phyloP scores from a whole-genome alignment of 768 basidiomycete species.

The Neoboletus subvelutipes region DNA sequence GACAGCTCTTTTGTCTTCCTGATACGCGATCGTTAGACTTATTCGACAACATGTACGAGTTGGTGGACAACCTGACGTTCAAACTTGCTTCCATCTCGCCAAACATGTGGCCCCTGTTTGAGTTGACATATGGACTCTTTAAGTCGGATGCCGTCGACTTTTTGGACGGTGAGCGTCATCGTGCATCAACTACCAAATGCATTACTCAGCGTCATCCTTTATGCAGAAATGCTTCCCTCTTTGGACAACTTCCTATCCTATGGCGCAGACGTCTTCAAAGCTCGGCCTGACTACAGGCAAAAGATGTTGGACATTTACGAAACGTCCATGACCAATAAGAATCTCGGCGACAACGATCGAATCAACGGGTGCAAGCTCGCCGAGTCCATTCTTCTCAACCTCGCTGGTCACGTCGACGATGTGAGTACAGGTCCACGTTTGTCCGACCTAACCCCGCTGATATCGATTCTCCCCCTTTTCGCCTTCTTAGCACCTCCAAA shows the following conservation, averaged over 20 bases:
- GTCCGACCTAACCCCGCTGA: background rate
- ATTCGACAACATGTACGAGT: conserved; percentile 83
- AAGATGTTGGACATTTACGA: conserved; percentile 85
- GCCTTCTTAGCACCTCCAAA: conserved; percentile 54
- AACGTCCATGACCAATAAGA: conserved; percentile 62
- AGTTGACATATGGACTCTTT: conserved; percentile 79
- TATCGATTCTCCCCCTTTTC: background rate
- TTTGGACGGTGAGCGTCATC: conserved; percentile 61
- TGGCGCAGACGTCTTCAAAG: conserved; percentile 72
- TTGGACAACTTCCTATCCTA: conserved; percentile 88
- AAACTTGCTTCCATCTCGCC: conserved; percentile 73
- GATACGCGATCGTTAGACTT: conserved; percentile 50
- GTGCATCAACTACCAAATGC: background rate
- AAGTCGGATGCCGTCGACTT: conserved; percentile 83
- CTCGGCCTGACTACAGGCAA: conserved; percentile 69
- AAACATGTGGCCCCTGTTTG: conserved; percentile 85
- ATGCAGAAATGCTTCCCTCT: conserved; percentile 81
- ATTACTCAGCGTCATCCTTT: background rate
- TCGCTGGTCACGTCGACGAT: conserved; percentile 76
- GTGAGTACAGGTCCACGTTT: conserved; percentile 40
- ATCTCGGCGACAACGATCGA: conserved; percentile 81
- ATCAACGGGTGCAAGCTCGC: conserved; percentile 84
- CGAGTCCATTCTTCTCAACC: conserved; percentile 78
- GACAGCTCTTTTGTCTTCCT: background rate
- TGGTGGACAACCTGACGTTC: conserved; percentile 84